phyloP scores from a whole-genome alignment of 1,284 basidiomycete species.

The Pascua sp. region DNA sequence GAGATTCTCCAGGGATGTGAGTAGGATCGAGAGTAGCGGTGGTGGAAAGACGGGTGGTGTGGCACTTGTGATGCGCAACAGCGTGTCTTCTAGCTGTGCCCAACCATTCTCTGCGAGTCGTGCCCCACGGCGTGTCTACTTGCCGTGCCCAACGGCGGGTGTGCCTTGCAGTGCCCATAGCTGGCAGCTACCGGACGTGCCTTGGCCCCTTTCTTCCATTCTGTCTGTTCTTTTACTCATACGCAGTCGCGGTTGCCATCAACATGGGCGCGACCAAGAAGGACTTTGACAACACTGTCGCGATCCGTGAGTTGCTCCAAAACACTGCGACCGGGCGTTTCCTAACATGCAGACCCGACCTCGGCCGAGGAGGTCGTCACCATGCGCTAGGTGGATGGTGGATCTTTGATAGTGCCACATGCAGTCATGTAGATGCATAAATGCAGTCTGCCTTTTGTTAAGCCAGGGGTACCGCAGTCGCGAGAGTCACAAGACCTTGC shows the following conservation, averaged over 20 bases:
- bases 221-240: neutral
- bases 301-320: conserved; percentile 61
- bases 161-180: too few relatives aligned
- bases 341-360: conserved; percentile 40
- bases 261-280: conserved; percentile 89
- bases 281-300: conserved; percentile 83
- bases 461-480: too few relatives aligned
- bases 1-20: conserved; percentile 83
- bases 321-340: neutral
- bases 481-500: too few relatives aligned
- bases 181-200: too few relatives aligned
- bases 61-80: too few relatives aligned
- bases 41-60: neutral
- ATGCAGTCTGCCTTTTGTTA: too few relatives aligned
- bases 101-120: too few relatives aligned
- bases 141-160: too few relatives aligned
- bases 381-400: conserved; percentile 25
- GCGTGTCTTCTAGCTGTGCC: too few relatives aligned
- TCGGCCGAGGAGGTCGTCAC: conserved; percentile 49
- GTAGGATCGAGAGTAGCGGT: conserved; percentile 10
- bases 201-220: neutral
- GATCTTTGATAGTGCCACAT: too few relatives aligned
- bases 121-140: too few relatives aligned
- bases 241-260: conserved; percentile 69
- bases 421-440: neutral